phyloP scores from a whole-genome alignment of 2,329 filamentous ascomycete species.

The Venturia aucupariae region DNA sequence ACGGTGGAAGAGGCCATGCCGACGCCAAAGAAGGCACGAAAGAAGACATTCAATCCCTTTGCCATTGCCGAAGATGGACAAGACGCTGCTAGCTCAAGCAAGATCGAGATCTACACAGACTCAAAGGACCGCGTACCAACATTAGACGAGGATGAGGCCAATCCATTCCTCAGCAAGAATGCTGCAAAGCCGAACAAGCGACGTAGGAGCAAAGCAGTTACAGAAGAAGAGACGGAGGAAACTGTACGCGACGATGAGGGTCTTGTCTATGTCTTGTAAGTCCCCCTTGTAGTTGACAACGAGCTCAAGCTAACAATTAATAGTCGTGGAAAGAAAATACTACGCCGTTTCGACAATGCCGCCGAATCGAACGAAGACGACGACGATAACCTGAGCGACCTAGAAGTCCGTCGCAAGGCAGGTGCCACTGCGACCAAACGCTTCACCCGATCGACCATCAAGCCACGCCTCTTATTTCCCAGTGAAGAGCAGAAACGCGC shows the following conservation, averaged over 20 bases:
- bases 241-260: slow-evolving; percentile 59
- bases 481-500: slow-evolving; percentile 37
- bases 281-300: slow-evolving; percentile 21
- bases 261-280: slow-evolving; percentile 69
- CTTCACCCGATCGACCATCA: slow-evolving; percentile 59
- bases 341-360: slow-evolving; percentile 53
- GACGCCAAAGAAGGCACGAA: slow-evolving; percentile 49
- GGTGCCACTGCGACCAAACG: slow-evolving; percentile 35
- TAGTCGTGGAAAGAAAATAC: slow-evolving; percentile 72
- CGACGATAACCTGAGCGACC: slow-evolving; percentile 30
- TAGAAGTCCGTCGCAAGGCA: slow-evolving; percentile 27
- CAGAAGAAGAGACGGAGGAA: slow-evolving; percentile 53
- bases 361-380: slow-evolving; percentile 25
- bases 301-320: slow-evolving; percentile 21
- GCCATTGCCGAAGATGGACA: slow-evolving; percentile 33
- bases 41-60: slow-evolving; percentile 43
- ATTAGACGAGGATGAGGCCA: slow-evolving; percentile 49
- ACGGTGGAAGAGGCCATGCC: slow-evolving; percentile 49
- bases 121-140: slow-evolving; percentile 66
- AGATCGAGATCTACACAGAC: slow-evolving; percentile 67
- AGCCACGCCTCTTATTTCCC: slow-evolving; percentile 64
- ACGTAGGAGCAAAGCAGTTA: slow-evolving; percentile 43
- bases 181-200: slow-evolving; percentile 39
- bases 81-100: slow-evolving; percentile 34
- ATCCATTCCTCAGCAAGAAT: slow-evolving; percentile 58